A percentile compares a stretch with the other conserved stretches of the same genome.
Evolutionary conservation across 2,329 filamentous ascomycete genomes (phyloP).

Genomic region (Simplicillium sp.): DNA sequence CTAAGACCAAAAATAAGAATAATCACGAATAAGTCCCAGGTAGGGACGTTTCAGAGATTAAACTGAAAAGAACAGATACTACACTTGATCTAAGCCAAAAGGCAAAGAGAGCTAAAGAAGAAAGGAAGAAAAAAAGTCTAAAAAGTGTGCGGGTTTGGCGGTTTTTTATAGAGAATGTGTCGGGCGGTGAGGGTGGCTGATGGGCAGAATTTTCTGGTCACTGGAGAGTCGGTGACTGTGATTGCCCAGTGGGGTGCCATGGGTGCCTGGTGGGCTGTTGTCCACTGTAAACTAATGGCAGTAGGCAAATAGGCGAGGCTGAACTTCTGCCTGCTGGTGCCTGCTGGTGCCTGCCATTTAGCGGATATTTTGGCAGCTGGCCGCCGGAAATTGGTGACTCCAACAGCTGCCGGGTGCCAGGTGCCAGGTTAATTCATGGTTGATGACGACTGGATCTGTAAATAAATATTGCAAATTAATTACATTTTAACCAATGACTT

Average conservation of each 20-base stretch:
- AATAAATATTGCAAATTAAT: too few species aligned
- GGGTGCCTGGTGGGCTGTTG: neutral
- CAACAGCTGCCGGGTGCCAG: neutral
- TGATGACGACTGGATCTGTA: too few species aligned
- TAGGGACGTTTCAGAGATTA: constrained; percentile 81
- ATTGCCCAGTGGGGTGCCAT: too few species aligned
- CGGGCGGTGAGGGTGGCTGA: constrained; percentile 10
- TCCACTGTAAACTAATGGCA: neutral
- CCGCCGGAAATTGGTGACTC: too few species aligned
- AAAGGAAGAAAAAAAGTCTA: constrained; percentile 17
- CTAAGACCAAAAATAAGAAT: constrained; percentile 53
- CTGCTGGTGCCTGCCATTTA: too few species aligned
- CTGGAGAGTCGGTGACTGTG: too few species aligned
- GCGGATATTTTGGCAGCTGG: too few species aligned
- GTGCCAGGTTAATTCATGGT: neutral
- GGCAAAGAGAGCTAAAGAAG: constrained; percentile 34
- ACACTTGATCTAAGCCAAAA: constrained; percentile 84
- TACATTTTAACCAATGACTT: too few species aligned
- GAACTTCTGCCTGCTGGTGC: too few species aligned
- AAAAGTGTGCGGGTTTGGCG: constrained; percentile 9
- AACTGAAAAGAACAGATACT: constrained; percentile 97
- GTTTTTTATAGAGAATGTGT: constrained; percentile 16
- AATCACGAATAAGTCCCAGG: constrained; percentile 66
- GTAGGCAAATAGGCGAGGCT: too few species aligned
- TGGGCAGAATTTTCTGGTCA: constrained; percentile 10